phyloP scores from a whole-genome alignment of 805 yeast species.

The Brettanomyces naardenensis region DNA sequence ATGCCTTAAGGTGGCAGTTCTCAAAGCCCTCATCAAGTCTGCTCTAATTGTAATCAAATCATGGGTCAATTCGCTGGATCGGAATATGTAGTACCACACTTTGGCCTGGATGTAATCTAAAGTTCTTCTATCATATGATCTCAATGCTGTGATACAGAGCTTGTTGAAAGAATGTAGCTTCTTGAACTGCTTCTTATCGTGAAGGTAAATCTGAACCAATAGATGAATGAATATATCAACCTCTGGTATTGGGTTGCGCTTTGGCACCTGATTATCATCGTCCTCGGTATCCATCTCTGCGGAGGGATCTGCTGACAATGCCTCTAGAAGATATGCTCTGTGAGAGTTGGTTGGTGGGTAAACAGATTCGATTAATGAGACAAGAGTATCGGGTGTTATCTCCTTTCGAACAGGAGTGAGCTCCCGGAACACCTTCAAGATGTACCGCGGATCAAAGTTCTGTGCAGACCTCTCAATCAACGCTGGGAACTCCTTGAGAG shows the following conservation, averaged over 20 bases:
- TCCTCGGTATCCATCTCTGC: slow-evolving; percentile 29
- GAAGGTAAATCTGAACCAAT: slow-evolving; percentile 65
- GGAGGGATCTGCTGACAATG: slow-evolving; percentile 27
- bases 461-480: slow-evolving; percentile 28
- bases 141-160: slow-evolving; percentile 44
- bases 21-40: slow-evolving; percentile 61
- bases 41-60: slow-evolving; percentile 56
- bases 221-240: slow-evolving; percentile 73
- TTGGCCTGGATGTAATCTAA: slow-evolving; percentile 84
- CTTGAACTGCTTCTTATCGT: slow-evolving; percentile 49
- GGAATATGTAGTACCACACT: slow-evolving; percentile 83
- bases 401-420: slow-evolving; percentile 66
- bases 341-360: slow-evolving; percentile 45
- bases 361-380: slow-evolving; percentile 42
- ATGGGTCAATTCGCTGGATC: slow-evolving; percentile 61
- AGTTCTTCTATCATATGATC: slow-evolving; percentile 67
- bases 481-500: slow-evolving; percentile 11
- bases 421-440: slow-evolving; percentile 79
- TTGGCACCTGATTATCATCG: slow-evolving; percentile 6
- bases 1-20: slow-evolving; percentile 87
- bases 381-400: slow-evolving; percentile 46
- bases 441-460: slow-evolving; percentile 78
- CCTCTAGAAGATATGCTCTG: slow-evolving; percentile 32
- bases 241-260: slow-evolving; percentile 46
- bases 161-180: slow-evolving; percentile 47